Evolutionary conservation across 768 basidiomycete genomes (phyloP).

Genomic region (Russula foetens): DNA sequence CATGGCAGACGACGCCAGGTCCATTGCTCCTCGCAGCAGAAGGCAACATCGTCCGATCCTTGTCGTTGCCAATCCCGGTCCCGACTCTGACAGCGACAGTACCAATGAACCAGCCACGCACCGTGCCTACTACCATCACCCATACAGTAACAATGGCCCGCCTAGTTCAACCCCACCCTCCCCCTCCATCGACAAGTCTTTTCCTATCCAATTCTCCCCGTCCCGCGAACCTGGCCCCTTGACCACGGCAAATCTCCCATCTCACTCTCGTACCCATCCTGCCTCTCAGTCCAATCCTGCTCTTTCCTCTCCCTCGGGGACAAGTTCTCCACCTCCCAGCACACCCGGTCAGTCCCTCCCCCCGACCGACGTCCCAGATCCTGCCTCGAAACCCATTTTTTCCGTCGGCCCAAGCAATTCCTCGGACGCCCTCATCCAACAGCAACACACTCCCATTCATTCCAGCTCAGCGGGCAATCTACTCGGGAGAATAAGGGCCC

Average conservation of each 20-base stretch:
- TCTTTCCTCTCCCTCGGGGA: constrained; percentile 62
- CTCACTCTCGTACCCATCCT: constrained; percentile 24
- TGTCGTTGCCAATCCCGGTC: constrained; percentile 54
- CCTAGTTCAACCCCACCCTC: constrained; percentile 27
- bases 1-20: constrained; percentile 58
- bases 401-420: constrained; percentile 24
- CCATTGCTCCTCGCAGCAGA: constrained; percentile 25
- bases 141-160: constrained; percentile 22
- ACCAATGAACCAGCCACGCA: constrained; percentile 26
- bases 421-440: constrained; percentile 30
- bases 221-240: constrained; percentile 28
- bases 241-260: constrained; percentile 30
- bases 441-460: constrained; percentile 26
- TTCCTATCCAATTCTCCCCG: constrained; percentile 22
- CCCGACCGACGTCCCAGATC: constrained; percentile 34
- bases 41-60: constrained; percentile 33
- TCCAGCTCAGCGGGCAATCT: constrained; percentile 8
- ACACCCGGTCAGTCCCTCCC: constrained; percentile 48
- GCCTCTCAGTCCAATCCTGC: constrained; percentile 42
- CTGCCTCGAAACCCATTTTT: constrained; percentile 29
- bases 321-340: constrained; percentile 62
- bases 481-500: constrained; percentile 22
- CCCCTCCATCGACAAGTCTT: constrained; percentile 23
- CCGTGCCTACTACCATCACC: constrained; percentile 12
- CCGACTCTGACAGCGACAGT: constrained; percentile 36